A percentile compares a stretch with the other conserved stretches of the same genome.
Conservation (phyloP, 2,329 filamentous ascomycete species). For the Scorias spongiosa region DNA sequence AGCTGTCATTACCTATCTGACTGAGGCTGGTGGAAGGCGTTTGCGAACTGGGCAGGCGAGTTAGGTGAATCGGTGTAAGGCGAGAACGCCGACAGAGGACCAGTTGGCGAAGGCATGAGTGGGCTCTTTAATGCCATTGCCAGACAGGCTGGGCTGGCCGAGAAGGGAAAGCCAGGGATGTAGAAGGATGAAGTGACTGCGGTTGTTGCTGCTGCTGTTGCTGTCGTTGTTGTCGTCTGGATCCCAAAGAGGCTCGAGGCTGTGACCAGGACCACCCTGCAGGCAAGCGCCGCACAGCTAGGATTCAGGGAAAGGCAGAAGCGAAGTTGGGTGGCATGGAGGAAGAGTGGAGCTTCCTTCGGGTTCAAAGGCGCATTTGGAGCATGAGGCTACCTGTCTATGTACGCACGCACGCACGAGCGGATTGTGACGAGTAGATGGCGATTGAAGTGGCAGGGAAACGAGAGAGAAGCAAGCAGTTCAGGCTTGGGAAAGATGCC, state of each 20-base stretch:
- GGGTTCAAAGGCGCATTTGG: background rate
- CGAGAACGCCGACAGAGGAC: conserved; percentile 30
- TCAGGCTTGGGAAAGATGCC: too few relatives aligned
- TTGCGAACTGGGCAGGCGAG: conserved; percentile 31
- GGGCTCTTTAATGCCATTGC: conserved; percentile 21
- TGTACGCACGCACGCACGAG: too few relatives aligned
- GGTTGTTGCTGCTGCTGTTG: too few relatives aligned
- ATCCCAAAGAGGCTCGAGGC: background rate
- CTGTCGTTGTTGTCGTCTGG: too few relatives aligned
- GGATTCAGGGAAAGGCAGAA: background rate
- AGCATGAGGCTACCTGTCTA: too few relatives aligned
- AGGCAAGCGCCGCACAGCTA: background rate
- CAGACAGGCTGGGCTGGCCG: background rate
- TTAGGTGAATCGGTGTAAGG: conserved; percentile 37
- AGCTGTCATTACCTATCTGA: conserved; percentile 24
- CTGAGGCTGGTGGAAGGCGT: conserved; percentile 21
- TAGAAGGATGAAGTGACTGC: too few relatives aligned
- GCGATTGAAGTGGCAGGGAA: too few relatives aligned
- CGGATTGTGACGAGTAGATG: too few relatives aligned
- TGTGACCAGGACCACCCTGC: background rate
- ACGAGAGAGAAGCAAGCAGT: too few relatives aligned
- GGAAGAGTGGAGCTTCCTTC: background rate
- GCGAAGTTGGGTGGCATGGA: background rate
- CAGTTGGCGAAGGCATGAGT: conserved; percentile 29
- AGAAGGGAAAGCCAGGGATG: background rate